Evolutionary conservation across 2,329 filamentous ascomycete species (phyloP), one percentile per base, ranked within the genome.

Genomic region (Aspergillus awamori): DNA sequence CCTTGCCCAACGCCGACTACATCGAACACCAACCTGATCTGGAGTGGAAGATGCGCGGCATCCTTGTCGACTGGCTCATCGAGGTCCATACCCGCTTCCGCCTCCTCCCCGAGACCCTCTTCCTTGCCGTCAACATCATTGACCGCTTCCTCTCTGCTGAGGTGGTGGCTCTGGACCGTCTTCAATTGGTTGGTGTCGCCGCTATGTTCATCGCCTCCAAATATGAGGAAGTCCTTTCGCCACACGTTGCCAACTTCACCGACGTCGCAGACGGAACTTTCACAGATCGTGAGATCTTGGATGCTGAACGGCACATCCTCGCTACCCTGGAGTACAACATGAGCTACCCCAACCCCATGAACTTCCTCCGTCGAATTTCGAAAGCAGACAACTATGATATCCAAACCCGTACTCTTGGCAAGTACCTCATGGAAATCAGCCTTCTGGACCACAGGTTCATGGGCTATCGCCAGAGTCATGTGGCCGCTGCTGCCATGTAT

Each of bases 331-430:
- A 97, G 81, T 99, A 97, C 77, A 94, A 99, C 76, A 87, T 99
- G 66, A 97, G 93, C 82, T 99, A 97, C 75, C 95, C 95, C 59
- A 99, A 99, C 80, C 95, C 95, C 22, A 99, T 99, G 95, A 99
- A 99, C 85, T 99, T 99, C 82, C 87, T 99, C 63, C 92, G 95
- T 67, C 91, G 96, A 69, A 97, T 99, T 79, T 98, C 94, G 64
- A 99, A 99, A 84, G 96, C 95, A 73, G 96, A 99, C 81, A 95
- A 96, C 83, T 99, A 99, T 80, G 94, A 99, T 79, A 97, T 98
- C 72, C 92, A 97, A 78, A 97, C 93, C 63, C 91, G 95, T 71
- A 99, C 95, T 51, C 87, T 99, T 62, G 95, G 92, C 77, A 99
- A 99, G 82, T 99, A 98, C 77, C 84, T 99, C 52, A 92, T 97